Evolutionary conservation across 805 yeast genomes (phyloP).

Genomic region (Yamadazyma scolyti): DNA sequence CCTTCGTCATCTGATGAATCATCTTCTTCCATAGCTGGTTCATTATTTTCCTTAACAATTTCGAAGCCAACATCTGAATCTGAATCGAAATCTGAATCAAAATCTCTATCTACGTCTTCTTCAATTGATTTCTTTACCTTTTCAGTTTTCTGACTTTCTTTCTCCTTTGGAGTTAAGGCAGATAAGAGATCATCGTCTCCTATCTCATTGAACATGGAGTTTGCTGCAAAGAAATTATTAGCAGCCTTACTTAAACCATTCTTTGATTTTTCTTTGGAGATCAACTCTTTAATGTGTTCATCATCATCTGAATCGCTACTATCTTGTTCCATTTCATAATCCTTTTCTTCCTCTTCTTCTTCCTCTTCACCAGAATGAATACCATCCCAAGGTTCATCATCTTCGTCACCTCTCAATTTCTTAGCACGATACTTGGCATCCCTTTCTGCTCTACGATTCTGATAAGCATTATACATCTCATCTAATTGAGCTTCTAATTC

Average conservation of each 20-base stretch:
- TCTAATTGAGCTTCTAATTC: slow-evolving; percentile 80
- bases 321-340: slow-evolving; percentile 40
- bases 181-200: slow-evolving; percentile 49
- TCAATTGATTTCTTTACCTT: slow-evolving; percentile 7
- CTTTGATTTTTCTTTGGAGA: slow-evolving; percentile 44
- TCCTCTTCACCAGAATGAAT: slow-evolving; percentile 49
- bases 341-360: slow-evolving; percentile 34
- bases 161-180: slow-evolving; percentile 25
- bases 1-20: slow-evolving; percentile 50
- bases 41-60: slow-evolving; percentile 28
- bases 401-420: slow-evolving; percentile 68
- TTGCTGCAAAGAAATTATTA: slow-evolving; percentile 37
- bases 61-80: slow-evolving; percentile 43
- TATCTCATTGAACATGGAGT: slow-evolving; percentile 35
- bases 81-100: slow-evolving; percentile 37
- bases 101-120: slow-evolving; percentile 21
- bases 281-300: slow-evolving; percentile 57
- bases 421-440: slow-evolving; percentile 70
- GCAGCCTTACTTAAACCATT: slow-evolving; percentile 33
- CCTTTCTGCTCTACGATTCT: slow-evolving; percentile 61
- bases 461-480: slow-evolving; percentile 72
- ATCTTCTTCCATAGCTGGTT: slow-evolving; percentile 17
- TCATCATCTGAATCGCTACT: slow-evolving; percentile 62
- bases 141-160: slow-evolving; percentile 1
- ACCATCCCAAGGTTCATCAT: slow-evolving; percentile 79